Base-by-base conservation (phyloP, 768 basidiomycete species). In the Rhizopogon sp. region DNA sequence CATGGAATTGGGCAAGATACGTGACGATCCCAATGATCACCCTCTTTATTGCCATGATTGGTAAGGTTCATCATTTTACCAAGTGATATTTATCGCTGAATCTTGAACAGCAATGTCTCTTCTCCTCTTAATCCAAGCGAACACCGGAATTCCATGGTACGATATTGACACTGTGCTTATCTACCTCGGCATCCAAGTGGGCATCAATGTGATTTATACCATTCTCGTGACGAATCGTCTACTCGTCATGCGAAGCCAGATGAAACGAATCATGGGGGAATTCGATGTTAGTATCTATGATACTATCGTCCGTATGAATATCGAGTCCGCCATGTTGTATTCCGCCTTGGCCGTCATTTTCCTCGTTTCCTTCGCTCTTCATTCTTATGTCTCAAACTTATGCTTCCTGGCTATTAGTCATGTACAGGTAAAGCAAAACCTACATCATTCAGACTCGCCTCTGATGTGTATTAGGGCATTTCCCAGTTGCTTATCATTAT, bases 401-500 rank as follows among this genome's bases (percentile, higher is more conserved):
- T 37, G 35, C 35, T 37, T 37, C 35, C 35, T 37, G 35, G 35
- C 35, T 13, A 10, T 37, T 11, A 37, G 35, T 11, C 35, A 37
- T 37, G 35, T 37, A 5, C 35, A 47, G 2, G 39, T 46, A 17
- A 25, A 51, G 65, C 41, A 13, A 17, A 42, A 39, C 47, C 9
- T 28, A 9, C 29, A 14, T 10, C 6, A 16, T 9, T 5, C 10
- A 14, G 35, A 37, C 35, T 37, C 5, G 14, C 13, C 28, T 35
- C 10, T 37, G 10, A 29, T 10, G 22, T 41, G 3, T 3, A 25
- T 25, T 13, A 75, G 73, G 64, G 60, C 20, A 70, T 75, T 53
- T 65, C 67, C 0, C 66, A 72, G 17, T 22, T 70, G 20, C 55
- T 70, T 45, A 74, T 75, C 57, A 66, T 73, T 55, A 58, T 70